Evolutionary conservation across 768 basidiomycete species (phyloP).

Genomic region (Leccinum fibrillosum): DNA sequence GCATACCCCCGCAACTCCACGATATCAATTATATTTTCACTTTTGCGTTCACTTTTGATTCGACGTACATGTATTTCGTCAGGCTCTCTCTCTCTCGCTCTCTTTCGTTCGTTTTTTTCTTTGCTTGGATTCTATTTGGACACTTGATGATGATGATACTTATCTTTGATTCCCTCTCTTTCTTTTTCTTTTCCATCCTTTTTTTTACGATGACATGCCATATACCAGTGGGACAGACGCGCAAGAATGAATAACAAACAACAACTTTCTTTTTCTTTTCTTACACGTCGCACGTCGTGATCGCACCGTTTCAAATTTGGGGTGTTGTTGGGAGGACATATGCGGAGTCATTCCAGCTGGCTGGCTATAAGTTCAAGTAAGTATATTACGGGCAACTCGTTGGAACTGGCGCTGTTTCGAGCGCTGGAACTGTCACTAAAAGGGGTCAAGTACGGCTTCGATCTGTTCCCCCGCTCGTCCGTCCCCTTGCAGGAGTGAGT

Average conservation of each 20-base stretch:
- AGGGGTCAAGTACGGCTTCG: background rate
- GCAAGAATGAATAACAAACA: background rate
- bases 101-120: background rate
- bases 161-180: background rate
- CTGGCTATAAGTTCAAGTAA: no score
- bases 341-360: no score
- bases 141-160: slow-evolving; percentile 1
- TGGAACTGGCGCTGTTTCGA: no score
- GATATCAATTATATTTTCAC: slow-evolving; percentile 24
- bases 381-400: no score
- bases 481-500: background rate
- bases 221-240: slow-evolving; percentile 5
- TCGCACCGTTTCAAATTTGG: background rate
- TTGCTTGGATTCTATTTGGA: slow-evolving; percentile 6
- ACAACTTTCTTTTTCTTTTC: background rate
- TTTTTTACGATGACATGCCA: slow-evolving; percentile 1
- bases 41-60: slow-evolving; percentile 19
- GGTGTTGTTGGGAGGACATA: background rate
- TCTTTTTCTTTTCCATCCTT: background rate
- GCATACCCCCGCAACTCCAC: slow-evolving; percentile 28
- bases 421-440: background rate
- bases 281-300: no score
- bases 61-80: slow-evolving; percentile 10
- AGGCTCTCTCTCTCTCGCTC: slow-evolving; percentile 1
- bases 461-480: background rate